Percentiles rank a stretch among this genome's conserved stretches.
Conservation (phyloP, 805 yeast species). For the Metschnikowia reukaufii region DNA sequence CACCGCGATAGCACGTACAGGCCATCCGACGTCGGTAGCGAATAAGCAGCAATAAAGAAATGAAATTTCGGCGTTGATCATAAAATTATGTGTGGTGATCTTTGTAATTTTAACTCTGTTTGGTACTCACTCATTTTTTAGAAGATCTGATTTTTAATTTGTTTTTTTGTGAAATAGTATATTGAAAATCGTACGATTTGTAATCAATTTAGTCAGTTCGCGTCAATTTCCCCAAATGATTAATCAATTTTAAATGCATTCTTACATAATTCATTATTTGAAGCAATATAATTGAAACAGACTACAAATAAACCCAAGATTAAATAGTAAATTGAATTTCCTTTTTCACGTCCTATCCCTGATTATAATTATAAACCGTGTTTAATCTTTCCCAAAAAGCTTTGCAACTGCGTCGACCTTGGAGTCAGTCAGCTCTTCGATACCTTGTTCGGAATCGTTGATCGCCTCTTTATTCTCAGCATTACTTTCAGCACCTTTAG, state of each 20-base stretch:
- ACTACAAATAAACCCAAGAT: no score
- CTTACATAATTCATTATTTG: no score
- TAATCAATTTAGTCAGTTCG: no score
- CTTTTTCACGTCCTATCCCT: background rate
- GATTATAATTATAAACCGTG: background rate
- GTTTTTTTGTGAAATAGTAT: no score
- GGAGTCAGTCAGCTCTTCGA: slow-evolving; percentile 3
- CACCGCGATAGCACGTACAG: slow-evolving; percentile 8
- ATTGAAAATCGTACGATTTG: no score
- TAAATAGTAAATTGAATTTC: background rate
- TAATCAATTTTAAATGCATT: no score
- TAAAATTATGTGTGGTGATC: background rate
- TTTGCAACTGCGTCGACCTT: slow-evolving; percentile 20
- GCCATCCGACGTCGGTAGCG: background rate
- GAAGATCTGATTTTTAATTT: no score
- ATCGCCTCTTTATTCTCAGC: background rate
- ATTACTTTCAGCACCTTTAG: background rate
- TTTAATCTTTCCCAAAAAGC: slow-evolving; percentile 11
- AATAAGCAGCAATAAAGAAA: background rate
- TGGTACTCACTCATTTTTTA: no score
- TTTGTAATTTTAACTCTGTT: no score
- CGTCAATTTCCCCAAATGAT: no score
- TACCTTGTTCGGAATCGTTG: background rate
- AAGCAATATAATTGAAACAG: no score
- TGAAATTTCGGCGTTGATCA: background rate